Evolutionary conservation across 2,329 filamentous ascomycete species (phyloP).

Genomic region (Colletotrichum kahawae): DNA sequence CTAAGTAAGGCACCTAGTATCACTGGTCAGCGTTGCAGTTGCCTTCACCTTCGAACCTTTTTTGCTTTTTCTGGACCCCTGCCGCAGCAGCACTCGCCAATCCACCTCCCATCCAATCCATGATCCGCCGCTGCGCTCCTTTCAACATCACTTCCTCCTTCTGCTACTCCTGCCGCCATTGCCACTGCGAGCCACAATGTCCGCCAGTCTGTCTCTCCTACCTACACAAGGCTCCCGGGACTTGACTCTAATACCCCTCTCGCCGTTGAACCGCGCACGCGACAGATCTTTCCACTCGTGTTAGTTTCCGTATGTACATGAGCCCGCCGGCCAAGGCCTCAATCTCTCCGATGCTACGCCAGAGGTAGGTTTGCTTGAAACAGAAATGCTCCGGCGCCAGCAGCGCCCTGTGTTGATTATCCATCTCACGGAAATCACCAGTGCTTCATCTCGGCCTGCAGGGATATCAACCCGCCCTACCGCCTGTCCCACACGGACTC

Average conservation of each 20-base stretch:
- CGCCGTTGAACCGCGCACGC: background rate
- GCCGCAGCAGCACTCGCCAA: background rate
- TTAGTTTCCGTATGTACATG: background rate
- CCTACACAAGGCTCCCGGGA: background rate
- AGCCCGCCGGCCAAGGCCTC: background rate
- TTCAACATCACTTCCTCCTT: background rate
- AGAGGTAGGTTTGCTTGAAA: background rate
- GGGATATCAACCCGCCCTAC: background rate
- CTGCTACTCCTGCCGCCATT: background rate
- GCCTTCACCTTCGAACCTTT: background rate
- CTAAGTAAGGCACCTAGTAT: too few relatives aligned
- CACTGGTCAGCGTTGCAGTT: background rate
- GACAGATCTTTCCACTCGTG: background rate
- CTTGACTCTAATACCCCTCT: background rate
- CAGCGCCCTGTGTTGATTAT: background rate
- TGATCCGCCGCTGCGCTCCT: background rate
- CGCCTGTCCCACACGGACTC: background rate
- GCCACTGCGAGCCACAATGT: background rate
- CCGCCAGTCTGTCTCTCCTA: background rate
- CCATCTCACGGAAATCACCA: background rate
- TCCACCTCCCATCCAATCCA: background rate
- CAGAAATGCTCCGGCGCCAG: conserved; percentile 1
- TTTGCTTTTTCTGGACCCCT: conserved; percentile 13
- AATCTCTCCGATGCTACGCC: background rate
- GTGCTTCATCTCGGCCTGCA: conserved; percentile 14